These are phyloP conservation scores for Pythium volutum DNA, from an alignment of 352 stramenopile species.

Conservation along the genomic window DNA sequence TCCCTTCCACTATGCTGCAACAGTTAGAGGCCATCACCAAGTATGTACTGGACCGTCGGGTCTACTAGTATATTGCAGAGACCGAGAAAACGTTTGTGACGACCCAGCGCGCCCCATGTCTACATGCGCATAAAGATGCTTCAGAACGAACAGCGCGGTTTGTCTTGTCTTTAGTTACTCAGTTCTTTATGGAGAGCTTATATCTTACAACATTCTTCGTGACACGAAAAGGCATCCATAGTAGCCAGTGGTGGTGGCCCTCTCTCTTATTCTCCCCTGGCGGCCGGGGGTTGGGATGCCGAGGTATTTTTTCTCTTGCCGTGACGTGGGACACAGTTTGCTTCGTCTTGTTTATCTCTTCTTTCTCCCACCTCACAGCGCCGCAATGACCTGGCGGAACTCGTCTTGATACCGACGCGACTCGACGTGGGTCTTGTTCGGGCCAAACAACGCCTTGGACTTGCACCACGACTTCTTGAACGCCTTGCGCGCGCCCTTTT, in stretches of 20 bases:
- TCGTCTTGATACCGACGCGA: not conserved
- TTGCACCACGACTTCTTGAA: conserved; percentile 1
- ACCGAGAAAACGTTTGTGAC: conserved; percentile 14
- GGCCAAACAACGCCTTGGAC: not conserved
- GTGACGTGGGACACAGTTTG: too few relatives aligned
- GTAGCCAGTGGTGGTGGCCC: too few relatives aligned
- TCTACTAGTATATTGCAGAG: not conserved
- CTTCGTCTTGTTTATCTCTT: not conserved
- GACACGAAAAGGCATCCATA: too few relatives aligned
- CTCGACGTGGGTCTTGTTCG: not conserved
- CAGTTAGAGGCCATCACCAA: too few relatives aligned
- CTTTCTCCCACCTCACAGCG: not conserved
- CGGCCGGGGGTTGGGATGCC: too few relatives aligned
- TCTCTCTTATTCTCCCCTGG: not conserved
- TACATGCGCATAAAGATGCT: not conserved
- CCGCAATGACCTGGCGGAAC: not conserved
- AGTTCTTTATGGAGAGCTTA: too few relatives aligned
- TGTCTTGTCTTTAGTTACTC: too few relatives aligned
- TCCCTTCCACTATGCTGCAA: conserved; percentile 14
- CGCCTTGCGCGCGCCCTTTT: not conserved
- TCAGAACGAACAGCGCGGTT: too few relatives aligned
- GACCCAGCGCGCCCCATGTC: not conserved
- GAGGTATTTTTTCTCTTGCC: not conserved
- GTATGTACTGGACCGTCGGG: conserved; percentile 18
- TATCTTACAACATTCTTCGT: too few relatives aligned